phyloP scores from a whole-genome alignment of 306 rosid species.

The Fagus crenata region DNA sequence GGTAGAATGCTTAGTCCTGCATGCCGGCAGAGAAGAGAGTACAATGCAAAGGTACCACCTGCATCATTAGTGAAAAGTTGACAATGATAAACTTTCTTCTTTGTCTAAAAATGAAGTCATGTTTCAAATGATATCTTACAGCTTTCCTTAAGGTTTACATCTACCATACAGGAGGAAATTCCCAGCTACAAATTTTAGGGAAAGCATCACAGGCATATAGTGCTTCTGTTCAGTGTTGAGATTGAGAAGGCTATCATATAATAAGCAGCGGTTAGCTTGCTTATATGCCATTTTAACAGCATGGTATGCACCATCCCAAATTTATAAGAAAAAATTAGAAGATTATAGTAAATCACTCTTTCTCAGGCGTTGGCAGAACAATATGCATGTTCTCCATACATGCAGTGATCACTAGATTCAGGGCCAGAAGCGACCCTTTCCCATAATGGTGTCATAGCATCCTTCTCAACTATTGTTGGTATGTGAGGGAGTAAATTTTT shows the following conservation, averaged over 20 bases:
- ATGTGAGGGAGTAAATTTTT: conserved; percentile 4
- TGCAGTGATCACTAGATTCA: neutral
- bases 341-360: neutral
- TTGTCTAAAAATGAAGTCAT: neutral
- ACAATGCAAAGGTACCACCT: conserved; percentile 82
- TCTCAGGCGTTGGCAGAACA: neutral
- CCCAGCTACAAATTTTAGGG: neutral
- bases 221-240: neutral
- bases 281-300: neutral
- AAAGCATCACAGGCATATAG: neutral
- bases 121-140: conserved; percentile 21
- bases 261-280: neutral
- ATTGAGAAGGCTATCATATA: neutral
- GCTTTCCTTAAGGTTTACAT: neutral
- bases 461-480: neutral
- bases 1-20: conserved; percentile 59
- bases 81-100: conserved; percentile 25
- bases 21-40: conserved; percentile 73
- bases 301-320: neutral
- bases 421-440: neutral
- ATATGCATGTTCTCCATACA: neutral
- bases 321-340: neutral
- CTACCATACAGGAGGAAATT: neutral
- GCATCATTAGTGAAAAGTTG: conserved; percentile 35
- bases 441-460: neutral